Evolutionary conservation across 2,329 filamentous ascomycete genomes (phyloP).

Genomic region (Orbilia ellipsospora): DNA sequence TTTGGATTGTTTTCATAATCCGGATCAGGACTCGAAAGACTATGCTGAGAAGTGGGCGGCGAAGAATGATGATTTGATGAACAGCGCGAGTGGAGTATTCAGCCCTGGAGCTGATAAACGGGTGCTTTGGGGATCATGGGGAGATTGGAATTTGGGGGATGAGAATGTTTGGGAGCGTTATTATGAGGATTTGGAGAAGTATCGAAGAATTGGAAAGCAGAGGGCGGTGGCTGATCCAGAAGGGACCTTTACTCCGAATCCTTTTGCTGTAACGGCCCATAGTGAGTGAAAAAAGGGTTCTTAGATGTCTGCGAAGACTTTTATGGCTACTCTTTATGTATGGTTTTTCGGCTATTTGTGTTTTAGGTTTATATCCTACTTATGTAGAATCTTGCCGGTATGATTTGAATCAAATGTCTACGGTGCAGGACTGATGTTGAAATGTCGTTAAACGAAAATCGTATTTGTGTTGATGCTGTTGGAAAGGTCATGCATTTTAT

Average conservation of each 20-base stretch:
- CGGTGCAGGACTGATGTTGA: too few species aligned
- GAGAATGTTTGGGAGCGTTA: constrained; percentile 17
- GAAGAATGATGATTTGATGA: constrained; percentile 64
- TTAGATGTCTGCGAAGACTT: too few species aligned
- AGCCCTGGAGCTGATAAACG: constrained; percentile 9
- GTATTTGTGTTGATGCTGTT: too few species aligned
- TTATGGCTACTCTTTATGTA: too few species aligned
- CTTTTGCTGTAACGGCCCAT: constrained; percentile 19
- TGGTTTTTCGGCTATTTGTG: too few species aligned
- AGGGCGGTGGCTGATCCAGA: constrained; percentile 13
- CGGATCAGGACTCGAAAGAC: constrained; percentile 58
- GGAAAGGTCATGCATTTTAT: too few species aligned
- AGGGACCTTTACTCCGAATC: constrained; percentile 21
- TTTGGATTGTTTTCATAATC: constrained; percentile 65
- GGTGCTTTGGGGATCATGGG: constrained; percentile 19
- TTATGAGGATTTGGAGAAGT: constrained; percentile 19
- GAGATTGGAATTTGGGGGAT: constrained; percentile 14
- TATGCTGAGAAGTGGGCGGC: constrained; percentile 58
- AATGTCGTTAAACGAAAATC: too few species aligned
- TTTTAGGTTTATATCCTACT: too few species aligned
- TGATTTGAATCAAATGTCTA: too few species aligned
- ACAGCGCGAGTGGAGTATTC: constrained; percentile 8
- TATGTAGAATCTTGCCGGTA: too few species aligned
- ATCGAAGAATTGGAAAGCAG: constrained; percentile 11
- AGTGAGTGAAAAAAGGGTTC: too few species aligned